A percentile compares a stretch with the other conserved stretches of the same genome.
phyloP scores from a whole-genome alignment of 768 basidiomycete species.

The Pisolithus albus region DNA sequence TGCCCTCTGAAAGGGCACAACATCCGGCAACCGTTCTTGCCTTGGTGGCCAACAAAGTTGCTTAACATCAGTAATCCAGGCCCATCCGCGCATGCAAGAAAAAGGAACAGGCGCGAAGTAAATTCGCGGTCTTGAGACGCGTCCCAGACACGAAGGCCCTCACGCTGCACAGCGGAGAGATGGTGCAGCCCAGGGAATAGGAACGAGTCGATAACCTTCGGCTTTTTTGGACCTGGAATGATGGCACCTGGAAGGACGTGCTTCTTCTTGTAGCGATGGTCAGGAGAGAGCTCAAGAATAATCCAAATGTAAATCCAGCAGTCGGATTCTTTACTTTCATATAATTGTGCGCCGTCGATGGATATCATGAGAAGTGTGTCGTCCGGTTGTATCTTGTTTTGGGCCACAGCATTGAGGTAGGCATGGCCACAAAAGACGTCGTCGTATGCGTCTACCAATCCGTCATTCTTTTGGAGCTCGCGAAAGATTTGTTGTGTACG shows the following conservation, averaged over 20 bases:
- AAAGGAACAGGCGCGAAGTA: slow-evolving; percentile 10
- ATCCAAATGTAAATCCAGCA: slow-evolving; percentile 26
- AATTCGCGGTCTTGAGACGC: slow-evolving; percentile 1
- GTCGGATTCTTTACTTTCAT: slow-evolving; percentile 23
- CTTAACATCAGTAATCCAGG: slow-evolving; percentile 23
- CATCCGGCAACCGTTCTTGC: slow-evolving; percentile 17
- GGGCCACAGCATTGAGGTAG: background rate
- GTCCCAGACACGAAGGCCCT: slow-evolving; percentile 18
- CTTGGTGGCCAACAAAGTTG: slow-evolving; percentile 32
- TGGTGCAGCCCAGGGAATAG: slow-evolving; percentile 12
- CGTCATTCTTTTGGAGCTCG: background rate
- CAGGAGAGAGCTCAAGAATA: slow-evolving; percentile 13
- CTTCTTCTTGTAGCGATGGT: slow-evolving; percentile 8
- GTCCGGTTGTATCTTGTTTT: background rate
- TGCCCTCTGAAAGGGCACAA: slow-evolving; percentile 26
- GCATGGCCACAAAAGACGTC: background rate
- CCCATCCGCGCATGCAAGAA: slow-evolving; percentile 26
- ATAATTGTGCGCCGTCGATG: slow-evolving; percentile 35
- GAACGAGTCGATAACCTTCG: slow-evolving; percentile 24
- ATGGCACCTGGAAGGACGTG: slow-evolving; percentile 24
- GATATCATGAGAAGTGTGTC: slow-evolving; percentile 32
- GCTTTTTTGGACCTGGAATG: slow-evolving; percentile 30
- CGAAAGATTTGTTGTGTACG: background rate
- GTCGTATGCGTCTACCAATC: background rate
- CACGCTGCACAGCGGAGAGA: slow-evolving; percentile 11